Base-by-base conservation (phyloP, 768 basidiomycete species). In the Artomyces pyxidatus region DNA sequence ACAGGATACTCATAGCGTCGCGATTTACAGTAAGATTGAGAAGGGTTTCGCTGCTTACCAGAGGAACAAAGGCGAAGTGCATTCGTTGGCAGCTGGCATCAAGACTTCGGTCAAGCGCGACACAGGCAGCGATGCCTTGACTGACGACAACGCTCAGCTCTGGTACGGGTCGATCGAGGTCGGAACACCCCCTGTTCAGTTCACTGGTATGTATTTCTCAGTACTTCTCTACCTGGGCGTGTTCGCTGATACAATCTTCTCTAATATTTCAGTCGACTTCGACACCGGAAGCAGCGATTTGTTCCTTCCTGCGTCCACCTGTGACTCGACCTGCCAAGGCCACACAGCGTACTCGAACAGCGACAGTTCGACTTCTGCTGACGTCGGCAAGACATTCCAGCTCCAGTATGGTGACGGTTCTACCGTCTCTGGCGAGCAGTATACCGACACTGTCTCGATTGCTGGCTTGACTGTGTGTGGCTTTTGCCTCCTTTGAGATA, bases 281-380 rank as follows among this genome's bases (percentile, higher is more conserved):
- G 76, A 77, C 55, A 77, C 75, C 16, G 71, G 77, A 23, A 76
- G 74, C 37, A 64, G 71, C 40, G 78, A 80, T 60, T 60, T 76
- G 6, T 66, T 80, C 57, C 64, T 76, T 27, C 72, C 74, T 35
- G 70, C 67, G 12, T 43, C 58, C 0, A 52, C 54, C 9, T 74
- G 74, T 56, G 53, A 50, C 22, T 54, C 50, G 3, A 65, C 58
- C 30, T 75, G 73, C 53, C 56, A 63, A 10, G 65, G 65, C 4
- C 73, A 74, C 47, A 62, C 58, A 12, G 25, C 59, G 9, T 76
- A 71, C 57, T 53, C 71, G 48, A 63, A 71, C 5, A 22, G 51
- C 30, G 50, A 55, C 7, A 74, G 72, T 47, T 64, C 69, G 1
- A 70, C 75, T 3, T 64, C 76, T 4, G 40, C 44, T 7, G 59